Evolutionary conservation across 371 early-diverging fungal genomes (phyloP).

Genomic region (Apophysomyces trapeziformis): DNA sequence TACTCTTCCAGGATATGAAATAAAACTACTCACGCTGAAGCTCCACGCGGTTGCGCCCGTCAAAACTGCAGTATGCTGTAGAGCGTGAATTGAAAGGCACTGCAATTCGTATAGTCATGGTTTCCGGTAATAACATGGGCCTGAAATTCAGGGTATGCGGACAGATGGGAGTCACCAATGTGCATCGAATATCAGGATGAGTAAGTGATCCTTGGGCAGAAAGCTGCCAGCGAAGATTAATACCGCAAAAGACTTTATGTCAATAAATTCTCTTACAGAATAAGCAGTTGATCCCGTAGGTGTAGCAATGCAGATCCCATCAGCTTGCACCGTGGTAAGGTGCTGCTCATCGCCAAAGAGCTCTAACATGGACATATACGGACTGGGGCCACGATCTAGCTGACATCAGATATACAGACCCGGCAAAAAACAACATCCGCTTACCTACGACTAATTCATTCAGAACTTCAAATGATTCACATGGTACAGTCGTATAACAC

Average conservation of each 20-base stretch:
- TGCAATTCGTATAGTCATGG: slow-evolving; percentile 76
- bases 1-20: neutral
- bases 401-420: neutral
- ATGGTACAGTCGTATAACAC: slow-evolving; percentile 42
- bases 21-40: slow-evolving; percentile 60
- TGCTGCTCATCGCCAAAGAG: slow-evolving; percentile 87
- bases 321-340: slow-evolving; percentile 86
- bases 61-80: slow-evolving; percentile 85
- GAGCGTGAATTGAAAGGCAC: slow-evolving; percentile 73
- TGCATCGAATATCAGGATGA: slow-evolving; percentile 93
- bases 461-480: slow-evolving; percentile 65
- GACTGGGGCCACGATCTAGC: slow-evolving; percentile 84
- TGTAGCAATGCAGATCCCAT: slow-evolving; percentile 90
- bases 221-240: slow-evolving; percentile 42
- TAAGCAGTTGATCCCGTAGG: slow-evolving; percentile 97
- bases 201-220: slow-evolving; percentile 92
- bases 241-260: slow-evolving; percentile 14
- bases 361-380: slow-evolving; percentile 88
- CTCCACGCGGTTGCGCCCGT: slow-evolving; percentile 87
- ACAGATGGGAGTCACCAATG: slow-evolving; percentile 93
- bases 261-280: slow-evolving; percentile 62
- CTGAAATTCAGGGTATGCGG: slow-evolving; percentile 93
- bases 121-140: slow-evolving; percentile 92
- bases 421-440: neutral
- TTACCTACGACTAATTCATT: slow-evolving; percentile 74